A percentile compares a stretch with the other conserved stretches of the same genome.
Evolutionary conservation across 495 filamentous ascomycete species (phyloP).

Genomic region (Cudoniella acicularis): DNA sequence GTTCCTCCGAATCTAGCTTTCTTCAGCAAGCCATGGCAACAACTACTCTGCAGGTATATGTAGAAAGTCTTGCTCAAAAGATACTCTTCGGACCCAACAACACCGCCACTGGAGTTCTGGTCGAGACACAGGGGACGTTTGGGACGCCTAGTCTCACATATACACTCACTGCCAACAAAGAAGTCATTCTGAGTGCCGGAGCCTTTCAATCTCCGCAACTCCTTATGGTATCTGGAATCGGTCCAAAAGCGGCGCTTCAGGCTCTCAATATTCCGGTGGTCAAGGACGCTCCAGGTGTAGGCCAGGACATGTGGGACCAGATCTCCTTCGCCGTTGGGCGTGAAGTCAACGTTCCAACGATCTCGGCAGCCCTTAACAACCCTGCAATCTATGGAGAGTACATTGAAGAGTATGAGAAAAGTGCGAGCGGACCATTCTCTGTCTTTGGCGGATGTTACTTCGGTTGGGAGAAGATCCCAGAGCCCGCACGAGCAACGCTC

Average conservation of each 20-base stretch:
- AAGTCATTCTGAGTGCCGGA: conserved; percentile 62
- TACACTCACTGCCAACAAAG: conserved; percentile 27
- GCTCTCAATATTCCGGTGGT: conserved; percentile 46
- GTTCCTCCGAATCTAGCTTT: conserved; percentile 34
- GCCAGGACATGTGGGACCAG: conserved; percentile 51
- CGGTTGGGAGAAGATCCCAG: conserved; percentile 48
- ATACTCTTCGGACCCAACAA: conserved; percentile 32
- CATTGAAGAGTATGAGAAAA: not conserved
- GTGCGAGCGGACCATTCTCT: conserved; percentile 20
- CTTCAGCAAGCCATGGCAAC: conserved; percentile 9
- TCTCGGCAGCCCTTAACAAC: not conserved
- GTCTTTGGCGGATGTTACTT: conserved; percentile 37
- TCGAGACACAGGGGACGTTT: conserved; percentile 24
- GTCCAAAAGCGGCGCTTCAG: conserved; percentile 43
- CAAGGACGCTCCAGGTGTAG: conserved; percentile 54
- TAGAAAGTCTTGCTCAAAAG: conserved; percentile 11
- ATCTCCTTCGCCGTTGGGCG: not conserved
- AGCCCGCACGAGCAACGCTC: not conserved
- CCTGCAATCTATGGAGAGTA: not conserved
- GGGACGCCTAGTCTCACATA: conserved; percentile 22
- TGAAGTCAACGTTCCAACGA: not conserved
- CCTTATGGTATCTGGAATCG: conserved; percentile 58
- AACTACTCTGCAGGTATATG: conserved; percentile 2
- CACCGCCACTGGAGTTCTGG: conserved; percentile 44
- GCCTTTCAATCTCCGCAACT: conserved; percentile 58